Conservation (phyloP, 306 rosid species). For the Dalbergia cochinchinensis region DNA sequence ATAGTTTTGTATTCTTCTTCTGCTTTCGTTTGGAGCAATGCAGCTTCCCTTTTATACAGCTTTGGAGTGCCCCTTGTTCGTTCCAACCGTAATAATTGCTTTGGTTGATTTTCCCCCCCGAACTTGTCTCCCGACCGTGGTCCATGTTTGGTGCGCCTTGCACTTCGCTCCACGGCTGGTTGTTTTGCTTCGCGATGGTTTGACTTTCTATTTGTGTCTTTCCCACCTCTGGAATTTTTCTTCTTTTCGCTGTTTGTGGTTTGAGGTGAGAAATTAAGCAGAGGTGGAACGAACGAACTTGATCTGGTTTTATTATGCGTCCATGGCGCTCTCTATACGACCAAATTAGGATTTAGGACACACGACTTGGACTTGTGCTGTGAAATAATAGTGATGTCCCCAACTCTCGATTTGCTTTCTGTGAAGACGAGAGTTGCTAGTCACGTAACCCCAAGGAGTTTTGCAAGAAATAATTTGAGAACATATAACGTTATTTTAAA, state of each 20-base stretch:
- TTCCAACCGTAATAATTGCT: neutral
- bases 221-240: neutral
- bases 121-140: slow-evolving; percentile 6
- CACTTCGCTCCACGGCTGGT: slow-evolving; percentile 39
- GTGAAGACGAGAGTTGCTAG: no score
- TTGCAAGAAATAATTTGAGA: no score
- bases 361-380: no score
- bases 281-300: no score
- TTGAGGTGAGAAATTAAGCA: no score
- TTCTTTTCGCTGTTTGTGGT: neutral
- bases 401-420: no score
- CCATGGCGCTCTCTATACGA: no score
- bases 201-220: slow-evolving; percentile 18
- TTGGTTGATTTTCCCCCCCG: slow-evolving; percentile 37
- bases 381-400: no score
- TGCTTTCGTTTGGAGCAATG: neutral
- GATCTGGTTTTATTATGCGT: no score
- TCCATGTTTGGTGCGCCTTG: slow-evolving; percentile 45
- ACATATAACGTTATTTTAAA: no score
- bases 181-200: neutral
- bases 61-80: neutral
- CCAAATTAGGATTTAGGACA: no score
- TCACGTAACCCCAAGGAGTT: no score
- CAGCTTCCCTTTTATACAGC: slow-evolving; percentile 54
- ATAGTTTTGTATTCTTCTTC: slow-evolving; percentile 43